Evolutionary conservation across 192 early-diverging fungal species (phyloP).

Genomic region (Blastocladiella britannica): DNA sequence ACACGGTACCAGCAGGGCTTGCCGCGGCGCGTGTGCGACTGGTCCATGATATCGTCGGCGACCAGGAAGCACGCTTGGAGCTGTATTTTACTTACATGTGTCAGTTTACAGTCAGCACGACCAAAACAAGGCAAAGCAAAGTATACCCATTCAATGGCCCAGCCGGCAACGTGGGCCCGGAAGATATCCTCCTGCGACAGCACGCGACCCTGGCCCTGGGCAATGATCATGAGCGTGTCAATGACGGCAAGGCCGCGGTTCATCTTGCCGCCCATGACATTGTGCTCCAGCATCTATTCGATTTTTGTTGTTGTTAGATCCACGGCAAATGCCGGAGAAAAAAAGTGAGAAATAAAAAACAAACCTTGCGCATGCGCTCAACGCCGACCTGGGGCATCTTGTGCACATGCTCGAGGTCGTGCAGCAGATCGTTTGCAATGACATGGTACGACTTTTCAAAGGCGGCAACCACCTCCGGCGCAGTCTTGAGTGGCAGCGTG

Average conservation of each 20-base stretch:
- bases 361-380: constrained; percentile 39
- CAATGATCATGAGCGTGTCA: constrained; percentile 64
- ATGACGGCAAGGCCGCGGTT: constrained; percentile 94
- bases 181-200: constrained; percentile 61
- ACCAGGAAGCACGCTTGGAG: constrained; percentile 98
- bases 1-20: constrained; percentile 91
- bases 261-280: constrained; percentile 63
- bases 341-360: background rate
- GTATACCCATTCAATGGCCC: constrained; percentile 78
- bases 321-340: constrained; percentile 28
- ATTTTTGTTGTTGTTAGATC: constrained; percentile 35
- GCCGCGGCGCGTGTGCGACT: constrained; percentile 81
- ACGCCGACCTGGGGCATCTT: constrained; percentile 45
- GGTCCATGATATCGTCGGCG: constrained; percentile 97
- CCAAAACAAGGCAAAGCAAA: background rate
- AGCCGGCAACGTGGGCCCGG: constrained; percentile 77
- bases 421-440: constrained; percentile 51
- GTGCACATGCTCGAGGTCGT: constrained; percentile 36
- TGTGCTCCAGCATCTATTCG: constrained; percentile 30
- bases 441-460: constrained; percentile 57
- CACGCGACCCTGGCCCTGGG: constrained; percentile 26
- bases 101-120: background rate
- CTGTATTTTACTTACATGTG: constrained; percentile 15
- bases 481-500: background rate
- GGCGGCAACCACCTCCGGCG: constrained; percentile 11